Base-by-base conservation (phyloP, 2,329 filamentous ascomycete species). In the Penicillium italicum region DNA sequence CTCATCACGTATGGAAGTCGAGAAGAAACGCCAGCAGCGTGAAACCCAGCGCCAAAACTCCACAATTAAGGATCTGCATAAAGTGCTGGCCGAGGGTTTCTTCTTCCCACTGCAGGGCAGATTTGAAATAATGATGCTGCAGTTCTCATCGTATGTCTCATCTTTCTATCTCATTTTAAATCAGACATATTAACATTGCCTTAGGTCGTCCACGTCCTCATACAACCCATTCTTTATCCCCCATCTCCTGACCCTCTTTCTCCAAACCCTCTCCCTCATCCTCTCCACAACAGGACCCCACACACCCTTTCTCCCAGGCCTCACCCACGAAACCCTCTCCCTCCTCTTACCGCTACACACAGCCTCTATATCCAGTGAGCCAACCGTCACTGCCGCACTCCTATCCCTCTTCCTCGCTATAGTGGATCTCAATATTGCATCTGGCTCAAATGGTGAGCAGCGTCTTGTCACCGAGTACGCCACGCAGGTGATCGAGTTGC, bases 91-190 rank as follows among this genome's bases (percentile, higher is more conserved):
- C 0, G 79, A 85, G 0, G 83, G 82, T 16, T 94, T 97, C 78
- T 97, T 97, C 82, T 89, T 88, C 61, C 93, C 94, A 0, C 79
- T 99, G 10, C 88, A 88, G 0, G 88, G 88, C 0, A 86, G 90
- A 40, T 95, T 94, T 74, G 89, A 88, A 69, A 80, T 88, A 3
- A 78, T 82, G 59, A 74, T 83, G 59, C 67, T 81, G 31, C 82
- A 82, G 60, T 72, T 69, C n/a, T 86, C 77, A 20, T 74, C 75
- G 77, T 80, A 70, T 66, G 67, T 70, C 18, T 18, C 2, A 10
- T 46, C 6, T 11, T 18, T 3, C 33, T 1, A 28, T 46, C 14
- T 11, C 10, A 24, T 9, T 34, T 40, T 22, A 16, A 56, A 46
- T 12, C 8, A 26, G 44, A 34, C 36, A 52, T 40, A 62, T 55